Evolutionary conservation across 805 yeast species (phyloP), one percentile per base, ranked within the genome.

Genomic region (Barnettozyma sp.): DNA sequence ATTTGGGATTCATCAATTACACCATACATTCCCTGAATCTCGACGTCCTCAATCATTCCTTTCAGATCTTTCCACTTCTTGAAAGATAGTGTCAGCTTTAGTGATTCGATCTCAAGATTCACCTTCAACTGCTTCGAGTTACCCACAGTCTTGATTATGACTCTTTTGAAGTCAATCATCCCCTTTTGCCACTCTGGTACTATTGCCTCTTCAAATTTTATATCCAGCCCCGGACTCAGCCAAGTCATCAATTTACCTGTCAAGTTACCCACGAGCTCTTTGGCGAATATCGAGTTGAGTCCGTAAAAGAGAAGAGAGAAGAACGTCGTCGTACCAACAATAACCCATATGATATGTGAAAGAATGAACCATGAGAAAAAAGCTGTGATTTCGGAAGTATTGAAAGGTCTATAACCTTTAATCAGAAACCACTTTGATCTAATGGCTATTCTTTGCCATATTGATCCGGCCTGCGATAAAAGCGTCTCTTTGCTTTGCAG

Each of bases 101-200:
- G 74, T 41, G 81, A 80, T 40, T 88, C 95, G 15, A 90, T 75
- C 1, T 82, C 76, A 26, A 92, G 58, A 50, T 85, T 92, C 55
- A 83, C 81, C 50, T 81, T 79, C 48, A 86, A 73, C 48, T 80
- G 79, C 6, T 85, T 82, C 6, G 87, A 87, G 48, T 79, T 84
- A 43, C 76, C 86, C 24, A 54, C 45, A 3, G 75, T 76, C 1
- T 79, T 82, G 23, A 73, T 68, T 6, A 74, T 69, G 35, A 94
- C 92, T 46, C 83, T 82, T 37, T 77, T 73, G 56, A 90, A 80
- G 38, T 78, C 74, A 39, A 88, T 85, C 46, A 76, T 80, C 1
- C 95, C 92, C 44, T 80, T 83, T 38, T 76, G 71, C 96, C 96
- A 90, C 41, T 85, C 86, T 0, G 97, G 96, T 2, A 85, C 90